Conservation (phyloP, 257 asterid species). For the Solanum sparsipilum region DNA sequence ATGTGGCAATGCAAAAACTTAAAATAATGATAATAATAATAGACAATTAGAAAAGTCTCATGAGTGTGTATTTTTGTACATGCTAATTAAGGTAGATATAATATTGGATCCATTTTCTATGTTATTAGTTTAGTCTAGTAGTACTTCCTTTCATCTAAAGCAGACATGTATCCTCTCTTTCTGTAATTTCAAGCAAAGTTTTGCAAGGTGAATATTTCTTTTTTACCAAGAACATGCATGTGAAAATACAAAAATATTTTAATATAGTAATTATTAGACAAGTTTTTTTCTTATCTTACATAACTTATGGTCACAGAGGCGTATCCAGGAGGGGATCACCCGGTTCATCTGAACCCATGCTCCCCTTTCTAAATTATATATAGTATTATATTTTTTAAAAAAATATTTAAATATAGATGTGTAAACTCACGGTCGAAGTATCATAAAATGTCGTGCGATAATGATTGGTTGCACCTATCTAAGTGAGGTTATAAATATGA, state of each 20-base stretch:
- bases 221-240: not conserved
- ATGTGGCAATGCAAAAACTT: slow-evolving; percentile 17
- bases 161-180: not conserved
- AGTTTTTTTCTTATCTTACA: not conserved
- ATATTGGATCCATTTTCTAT: not conserved
- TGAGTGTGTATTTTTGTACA: not conserved
- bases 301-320: not conserved
- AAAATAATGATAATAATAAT: not conserved
- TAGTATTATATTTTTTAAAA: too few relatives aligned
- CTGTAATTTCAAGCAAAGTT: not conserved
- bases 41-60: not conserved
- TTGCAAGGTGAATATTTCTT: not conserved
- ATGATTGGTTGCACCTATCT: too few relatives aligned
- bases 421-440: too few relatives aligned
- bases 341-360: too few relatives aligned
- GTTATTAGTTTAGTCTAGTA: not conserved
- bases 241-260: not conserved
- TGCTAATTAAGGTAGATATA: slow-evolving; percentile 1
- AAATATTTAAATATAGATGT: too few relatives aligned
- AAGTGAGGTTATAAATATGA: too few relatives aligned
- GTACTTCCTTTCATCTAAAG: not conserved
- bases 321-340: too few relatives aligned
- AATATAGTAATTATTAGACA: not conserved
- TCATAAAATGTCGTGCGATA: too few relatives aligned
- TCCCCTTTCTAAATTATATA: fast-evolving